These are phyloP conservation scores for Aspergillus neotritici DNA, from an alignment of 2,329 filamentous ascomycete species.

Conservation along the genomic window DNA sequence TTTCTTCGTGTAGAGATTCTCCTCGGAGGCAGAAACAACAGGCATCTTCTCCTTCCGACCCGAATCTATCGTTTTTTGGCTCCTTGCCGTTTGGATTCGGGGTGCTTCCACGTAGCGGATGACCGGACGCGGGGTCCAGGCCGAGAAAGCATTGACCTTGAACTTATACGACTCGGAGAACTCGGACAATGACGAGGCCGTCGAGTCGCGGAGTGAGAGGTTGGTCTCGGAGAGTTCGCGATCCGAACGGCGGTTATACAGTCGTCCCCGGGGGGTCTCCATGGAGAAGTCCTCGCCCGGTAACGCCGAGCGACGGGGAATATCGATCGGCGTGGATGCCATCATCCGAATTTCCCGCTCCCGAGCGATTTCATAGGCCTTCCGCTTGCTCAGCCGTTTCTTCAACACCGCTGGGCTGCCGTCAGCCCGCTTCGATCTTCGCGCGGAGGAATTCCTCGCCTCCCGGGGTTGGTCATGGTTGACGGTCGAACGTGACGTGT, in stretches of 20 bases:
- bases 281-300: slow-evolving; percentile 56
- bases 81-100: slow-evolving; percentile 47
- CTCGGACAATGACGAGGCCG: slow-evolving; percentile 70
- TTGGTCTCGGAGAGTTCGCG: slow-evolving; percentile 67
- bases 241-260: slow-evolving; percentile 52
- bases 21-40: slow-evolving; percentile 55
- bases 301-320: slow-evolving; percentile 56
- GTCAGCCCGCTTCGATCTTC: slow-evolving; percentile 54
- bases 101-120: slow-evolving; percentile 67
- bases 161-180: slow-evolving; percentile 70
- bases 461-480: slow-evolving; percentile 36
- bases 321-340: slow-evolving; percentile 61
- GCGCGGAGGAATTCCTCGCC: slow-evolving; percentile 45
- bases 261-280: slow-evolving; percentile 45
- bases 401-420: slow-evolving; percentile 54
- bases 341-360: slow-evolving; percentile 87
- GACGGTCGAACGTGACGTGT: slow-evolving; percentile 32
- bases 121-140: slow-evolving; percentile 79
- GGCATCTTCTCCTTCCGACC: slow-evolving; percentile 49
- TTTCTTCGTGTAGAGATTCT: slow-evolving; percentile 56
- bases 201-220: slow-evolving; percentile 65
- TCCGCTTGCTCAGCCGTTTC: slow-evolving; percentile 71
- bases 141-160: slow-evolving; percentile 71
- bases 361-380: slow-evolving; percentile 67
- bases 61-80: slow-evolving; percentile 45